Evolutionary conservation across 208 protist genomes (phyloP).

Genomic region (Leishmania braziliensis): DNA sequence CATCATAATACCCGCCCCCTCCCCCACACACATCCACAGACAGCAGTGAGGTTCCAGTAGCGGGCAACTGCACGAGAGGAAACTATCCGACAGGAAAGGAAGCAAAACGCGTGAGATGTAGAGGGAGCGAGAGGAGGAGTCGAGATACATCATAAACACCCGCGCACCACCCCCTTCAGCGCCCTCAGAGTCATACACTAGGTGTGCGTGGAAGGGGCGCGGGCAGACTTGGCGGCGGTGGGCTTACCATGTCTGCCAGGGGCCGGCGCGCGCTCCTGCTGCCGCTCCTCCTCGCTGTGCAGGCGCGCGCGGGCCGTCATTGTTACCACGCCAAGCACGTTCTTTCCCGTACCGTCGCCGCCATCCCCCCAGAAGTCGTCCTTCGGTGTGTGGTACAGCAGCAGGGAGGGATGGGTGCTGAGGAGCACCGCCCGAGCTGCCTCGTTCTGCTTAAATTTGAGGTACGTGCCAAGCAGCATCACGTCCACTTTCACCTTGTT

Average conservation of each 20-base stretch:
- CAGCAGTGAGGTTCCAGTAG: not conserved
- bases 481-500: slow-evolving; percentile 83
- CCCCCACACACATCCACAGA: not conserved
- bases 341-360: slow-evolving; percentile 84
- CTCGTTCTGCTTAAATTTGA: slow-evolving; percentile 91
- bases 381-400: slow-evolving; percentile 79
- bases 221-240: not conserved
- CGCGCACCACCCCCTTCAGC: not conserved
- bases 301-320: slow-evolving; percentile 77
- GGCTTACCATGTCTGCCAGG: slow-evolving; percentile 3
- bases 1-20: not conserved
- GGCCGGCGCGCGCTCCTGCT: slow-evolving; percentile 22
- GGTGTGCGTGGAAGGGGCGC: not conserved
- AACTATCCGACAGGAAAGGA: not conserved
- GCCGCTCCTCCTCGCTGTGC: slow-evolving; percentile 32
- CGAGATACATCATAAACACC: not conserved
- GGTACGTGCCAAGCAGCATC: slow-evolving; percentile 87
- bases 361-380: slow-evolving; percentile 90
- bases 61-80: not conserved
- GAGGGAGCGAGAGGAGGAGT: not conserved
- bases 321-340: slow-evolving; percentile 77
- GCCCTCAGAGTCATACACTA: not conserved
- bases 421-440: slow-evolving; percentile 56
- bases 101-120: not conserved
- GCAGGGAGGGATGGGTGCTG: slow-evolving; percentile 54